phyloP scores from a whole-genome alignment of 139 green algal genomes.

The Picochlorum sp. region DNA sequence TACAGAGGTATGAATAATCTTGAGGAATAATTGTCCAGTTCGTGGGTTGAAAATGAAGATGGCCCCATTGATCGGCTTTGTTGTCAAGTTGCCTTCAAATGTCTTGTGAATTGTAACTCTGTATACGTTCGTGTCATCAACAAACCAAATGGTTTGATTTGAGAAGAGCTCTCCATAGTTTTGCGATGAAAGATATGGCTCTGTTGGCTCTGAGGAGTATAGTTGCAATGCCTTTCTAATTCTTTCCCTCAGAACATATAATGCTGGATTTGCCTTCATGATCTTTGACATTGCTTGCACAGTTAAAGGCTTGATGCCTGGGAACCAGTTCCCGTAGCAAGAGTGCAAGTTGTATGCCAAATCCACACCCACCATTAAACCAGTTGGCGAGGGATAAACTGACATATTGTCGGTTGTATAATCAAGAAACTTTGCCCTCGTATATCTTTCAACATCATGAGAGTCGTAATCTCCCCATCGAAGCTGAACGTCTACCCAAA shows the following conservation, averaged over 20 bases:
- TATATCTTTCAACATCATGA: constrained; percentile 99
- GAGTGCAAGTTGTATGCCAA: constrained; percentile 98
- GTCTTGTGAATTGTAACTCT: constrained; percentile 99
- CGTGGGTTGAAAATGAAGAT: constrained; percentile 99
- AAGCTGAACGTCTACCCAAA: constrained; percentile 85
- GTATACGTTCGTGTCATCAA: constrained; percentile 99
- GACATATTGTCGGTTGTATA: constrained; percentile 99
- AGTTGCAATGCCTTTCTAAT: constrained; percentile 98
- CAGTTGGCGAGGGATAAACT: constrained; percentile 95
- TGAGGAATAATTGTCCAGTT: constrained; percentile 95
- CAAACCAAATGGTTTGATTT: constrained; percentile 99
- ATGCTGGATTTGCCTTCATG: constrained; percentile 97
- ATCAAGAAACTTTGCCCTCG: constrained; percentile 97
- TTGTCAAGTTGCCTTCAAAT: constrained; percentile 89
- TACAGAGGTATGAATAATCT: constrained; percentile 98
- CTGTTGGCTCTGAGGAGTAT: constrained; percentile 95
- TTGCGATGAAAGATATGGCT: constrained; percentile 95
- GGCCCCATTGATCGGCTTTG: constrained; percentile 59
- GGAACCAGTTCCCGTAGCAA: constrained; percentile 98
- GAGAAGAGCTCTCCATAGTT: constrained; percentile 99
- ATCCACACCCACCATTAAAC: constrained; percentile 95
- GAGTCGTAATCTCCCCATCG: constrained; percentile 97
- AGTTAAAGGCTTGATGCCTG: constrained; percentile 90
- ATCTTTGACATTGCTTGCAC: constrained; percentile 92
- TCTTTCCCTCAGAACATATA: constrained; percentile 98